A percentile compares a stretch with the other conserved stretches of the same genome.
These are phyloP conservation scores for Termitomyces eurrhizus DNA, from an alignment of 768 basidiomycete species.

Conservation along the genomic window DNA sequence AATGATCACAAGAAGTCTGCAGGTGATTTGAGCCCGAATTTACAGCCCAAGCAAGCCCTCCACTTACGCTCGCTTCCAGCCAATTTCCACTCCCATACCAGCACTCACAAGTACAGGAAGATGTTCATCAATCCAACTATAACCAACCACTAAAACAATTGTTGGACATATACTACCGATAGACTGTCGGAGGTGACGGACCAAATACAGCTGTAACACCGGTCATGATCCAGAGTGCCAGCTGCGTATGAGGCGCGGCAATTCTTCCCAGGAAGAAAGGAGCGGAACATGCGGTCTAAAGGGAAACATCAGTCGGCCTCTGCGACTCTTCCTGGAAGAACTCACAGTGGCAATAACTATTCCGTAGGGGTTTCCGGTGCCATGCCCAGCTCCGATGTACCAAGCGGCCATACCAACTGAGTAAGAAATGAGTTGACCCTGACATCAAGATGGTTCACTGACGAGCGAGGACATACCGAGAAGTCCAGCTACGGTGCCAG, in stretches of 20 bases:
- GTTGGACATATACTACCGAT: not conserved
- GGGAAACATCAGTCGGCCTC: not conserved
- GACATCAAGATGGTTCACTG: not conserved
- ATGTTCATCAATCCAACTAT: slow-evolving; percentile 39
- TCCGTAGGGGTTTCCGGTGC: slow-evolving; percentile 37
- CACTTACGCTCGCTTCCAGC: slow-evolving; percentile 40
- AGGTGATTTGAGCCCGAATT: not conserved
- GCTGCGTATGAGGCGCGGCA: slow-evolving; percentile 28
- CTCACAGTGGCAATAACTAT: slow-evolving; percentile 37
- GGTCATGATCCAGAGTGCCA: slow-evolving; percentile 35
- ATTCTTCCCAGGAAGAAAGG: slow-evolving; percentile 34
- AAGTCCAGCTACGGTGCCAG: slow-evolving; percentile 31
- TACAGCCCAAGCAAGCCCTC: not conserved
- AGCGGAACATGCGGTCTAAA: slow-evolving; percentile 29
- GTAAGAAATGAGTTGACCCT: not conserved
- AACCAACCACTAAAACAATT: slow-evolving; percentile 31
- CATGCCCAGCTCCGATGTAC: slow-evolving; percentile 39
- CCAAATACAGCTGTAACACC: slow-evolving; percentile 37
- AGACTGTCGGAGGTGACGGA: slow-evolving; percentile 8
- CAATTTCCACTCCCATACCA: slow-evolving; percentile 33
- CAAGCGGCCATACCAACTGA: slow-evolving; percentile 37
- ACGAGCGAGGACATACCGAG: slow-evolving; percentile 22
- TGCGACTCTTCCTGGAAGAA: not conserved
- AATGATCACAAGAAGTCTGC: slow-evolving; percentile 38
- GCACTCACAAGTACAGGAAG: slow-evolving; percentile 22